Conservation (phyloP, 331 rosid species). For the Phaseolus coccineus region DNA sequence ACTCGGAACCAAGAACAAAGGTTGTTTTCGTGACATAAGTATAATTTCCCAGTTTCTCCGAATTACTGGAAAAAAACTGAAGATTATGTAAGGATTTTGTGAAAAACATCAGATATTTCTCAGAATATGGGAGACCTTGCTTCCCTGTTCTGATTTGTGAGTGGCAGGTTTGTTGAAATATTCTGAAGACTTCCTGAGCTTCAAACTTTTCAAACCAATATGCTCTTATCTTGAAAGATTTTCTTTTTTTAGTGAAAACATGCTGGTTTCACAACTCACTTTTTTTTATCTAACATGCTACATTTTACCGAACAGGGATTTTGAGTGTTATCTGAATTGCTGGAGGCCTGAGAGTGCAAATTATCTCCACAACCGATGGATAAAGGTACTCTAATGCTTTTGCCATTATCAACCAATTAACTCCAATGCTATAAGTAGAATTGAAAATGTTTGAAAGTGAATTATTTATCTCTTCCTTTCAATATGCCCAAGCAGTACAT, state of each 20-base stretch:
- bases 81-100: conserved; percentile 2
- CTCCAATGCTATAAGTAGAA: conserved; percentile 3
- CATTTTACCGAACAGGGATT: conserved; percentile 57
- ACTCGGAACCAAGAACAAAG: background rate
- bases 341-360: conserved; percentile 40
- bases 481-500: background rate
- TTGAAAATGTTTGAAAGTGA: conserved; percentile 26
- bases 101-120: conserved; percentile 19
- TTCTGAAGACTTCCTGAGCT: background rate
- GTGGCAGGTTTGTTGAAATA: conserved; percentile 28
- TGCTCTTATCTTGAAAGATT: background rate
- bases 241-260: conserved; percentile 18
- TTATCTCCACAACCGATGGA: conserved; percentile 61
- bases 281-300: conserved; percentile 37
- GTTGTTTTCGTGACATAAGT: conserved; percentile 17
- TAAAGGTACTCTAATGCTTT: conserved; percentile 60
- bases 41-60: conserved; percentile 19
- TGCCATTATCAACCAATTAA: conserved; percentile 17
- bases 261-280: conserved; percentile 15
- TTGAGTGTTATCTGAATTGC: conserved; percentile 38
- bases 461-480: conserved; percentile 27
- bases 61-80: conserved; percentile 27
- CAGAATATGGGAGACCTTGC: conserved; percentile 8
- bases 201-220: background rate
- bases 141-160: conserved; percentile 1